Evolutionary conservation across 139 green algal genomes (phyloP), one percentile per base, ranked within the genome.

Genomic region (Parachlorella kessleri): DNA sequence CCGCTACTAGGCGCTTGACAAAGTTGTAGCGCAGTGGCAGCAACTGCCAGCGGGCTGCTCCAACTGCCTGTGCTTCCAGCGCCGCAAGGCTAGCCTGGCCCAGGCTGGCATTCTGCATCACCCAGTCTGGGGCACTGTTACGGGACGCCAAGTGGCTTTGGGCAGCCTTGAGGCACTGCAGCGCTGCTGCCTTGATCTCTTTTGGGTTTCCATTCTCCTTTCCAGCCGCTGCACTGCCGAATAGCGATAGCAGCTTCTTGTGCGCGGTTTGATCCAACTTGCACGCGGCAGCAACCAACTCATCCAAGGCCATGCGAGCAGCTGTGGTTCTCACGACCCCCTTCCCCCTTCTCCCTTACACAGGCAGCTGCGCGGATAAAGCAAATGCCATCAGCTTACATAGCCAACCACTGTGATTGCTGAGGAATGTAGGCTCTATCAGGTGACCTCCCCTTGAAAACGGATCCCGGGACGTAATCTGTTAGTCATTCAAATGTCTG

Each of bases 11-110:
- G 38, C 71, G 78, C 30, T 71, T 42, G 0, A 69, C 63, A 42
- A 77, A 73, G 78, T 76, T 77, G 70, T 84, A 84, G 6, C 69
- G 68, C 54, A 55, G 42, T 14, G 42, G 41, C 1, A 63, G 40
- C 36, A 84, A 48, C 38, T 72, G 65, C 41, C 6, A 10, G 30
- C 36, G 26, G 21, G 64, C 42, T 2, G 64, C 54, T 6, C 36
- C 33, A 3, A 37, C 23, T 35, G 38, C 10, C 39, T 55, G 76
- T 28, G 55, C 55, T 28, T 77, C 68, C 48, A 84, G 53, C n/a
- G 59, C 64, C n/a, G 69, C 48, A 63, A 84, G n/a, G 33, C 53
- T 59, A 1, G 68, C 48, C 0, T 39, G 55, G 18, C 70, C 70
- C 28, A 83, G 26, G 23, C 30, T 37, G 14, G 41, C 70, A 36